phyloP scores from a whole-genome alignment of 768 basidiomycete genomes.

The Calocera viscosa region DNA sequence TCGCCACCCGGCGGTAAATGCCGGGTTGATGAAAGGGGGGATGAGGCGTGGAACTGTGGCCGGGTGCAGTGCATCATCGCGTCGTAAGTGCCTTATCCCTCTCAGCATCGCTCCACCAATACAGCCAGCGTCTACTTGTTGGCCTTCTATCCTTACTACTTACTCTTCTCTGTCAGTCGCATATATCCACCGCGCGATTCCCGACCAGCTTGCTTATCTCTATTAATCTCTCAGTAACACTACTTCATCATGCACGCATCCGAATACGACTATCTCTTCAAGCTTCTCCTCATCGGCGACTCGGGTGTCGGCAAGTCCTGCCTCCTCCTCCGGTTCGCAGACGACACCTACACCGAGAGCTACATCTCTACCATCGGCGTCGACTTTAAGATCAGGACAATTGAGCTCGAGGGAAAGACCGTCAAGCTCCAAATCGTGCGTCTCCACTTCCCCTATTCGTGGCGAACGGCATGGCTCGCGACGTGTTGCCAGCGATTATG shows the following conservation, averaged over 20 bases:
- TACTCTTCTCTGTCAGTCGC: background rate
- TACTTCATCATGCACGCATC: conserved; percentile 60
- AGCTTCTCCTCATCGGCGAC: conserved; percentile 88
- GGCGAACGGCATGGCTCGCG: background rate
- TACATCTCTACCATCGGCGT: conserved; percentile 98
- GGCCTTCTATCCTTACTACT: background rate
- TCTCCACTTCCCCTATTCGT: conserved; percentile 14
- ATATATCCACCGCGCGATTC: background rate
- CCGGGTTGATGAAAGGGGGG: too few relatives aligned
- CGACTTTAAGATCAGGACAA: conserved; percentile 98
- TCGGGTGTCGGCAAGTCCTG: conserved; percentile 97
- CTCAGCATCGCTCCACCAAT: background rate
- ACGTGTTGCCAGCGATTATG: background rate
- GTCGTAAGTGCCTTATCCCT: background rate
- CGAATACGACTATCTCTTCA: conserved; percentile 94
- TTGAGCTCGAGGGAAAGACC: conserved; percentile 96
- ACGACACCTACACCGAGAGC: conserved; percentile 95
- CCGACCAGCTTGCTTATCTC: background rate
- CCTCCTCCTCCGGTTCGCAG: conserved; percentile 80
- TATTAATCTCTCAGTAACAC: background rate
- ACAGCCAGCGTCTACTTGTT: background rate
- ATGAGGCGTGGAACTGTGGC: background rate
- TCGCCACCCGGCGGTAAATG: too few relatives aligned
- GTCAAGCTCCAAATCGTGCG: conserved; percentile 97
- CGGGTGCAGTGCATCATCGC: conserved; percentile 1